These are phyloP conservation scores for Rhizoclosmatium globosum DNA, from an alignment of 192 early-diverging fungal genomes.

Conservation along the genomic window DNA sequence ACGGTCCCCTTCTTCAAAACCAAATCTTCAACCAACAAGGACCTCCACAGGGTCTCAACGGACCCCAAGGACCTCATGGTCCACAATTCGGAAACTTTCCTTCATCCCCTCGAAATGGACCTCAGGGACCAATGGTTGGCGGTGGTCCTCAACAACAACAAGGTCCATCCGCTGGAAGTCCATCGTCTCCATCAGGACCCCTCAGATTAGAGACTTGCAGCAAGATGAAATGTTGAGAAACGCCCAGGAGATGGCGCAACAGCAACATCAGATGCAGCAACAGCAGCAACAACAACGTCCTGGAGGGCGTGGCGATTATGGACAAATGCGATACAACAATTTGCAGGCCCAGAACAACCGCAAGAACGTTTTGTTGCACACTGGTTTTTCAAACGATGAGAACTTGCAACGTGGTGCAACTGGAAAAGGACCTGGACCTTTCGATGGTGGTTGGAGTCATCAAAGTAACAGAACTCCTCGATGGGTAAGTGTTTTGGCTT, in stretches of 20 bases:
- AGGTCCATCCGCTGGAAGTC: background rate
- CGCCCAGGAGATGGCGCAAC: slow-evolving; percentile 23
- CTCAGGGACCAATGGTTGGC: too few species aligned
- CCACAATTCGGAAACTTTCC: slow-evolving; percentile 14
- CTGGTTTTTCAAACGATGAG: slow-evolving; percentile 30
- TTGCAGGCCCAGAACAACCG: slow-evolving; percentile 17
- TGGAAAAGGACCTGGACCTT: slow-evolving; percentile 36
- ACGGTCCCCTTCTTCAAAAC: slow-evolving; percentile 13
- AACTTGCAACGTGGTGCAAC: slow-evolving; percentile 29
- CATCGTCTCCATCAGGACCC: too few species aligned
- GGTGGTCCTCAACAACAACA: background rate
- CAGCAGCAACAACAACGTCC: slow-evolving; percentile 27
- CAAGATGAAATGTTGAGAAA: slow-evolving; percentile 23
- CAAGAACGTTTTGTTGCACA: slow-evolving; percentile 33
- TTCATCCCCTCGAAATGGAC: background rate
- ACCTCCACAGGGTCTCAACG: too few species aligned
- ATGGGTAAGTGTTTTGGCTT: slow-evolving; percentile 27
- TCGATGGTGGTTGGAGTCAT: slow-evolving; percentile 38
- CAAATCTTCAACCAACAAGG: slow-evolving; percentile 30
- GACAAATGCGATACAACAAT: slow-evolving; percentile 41
- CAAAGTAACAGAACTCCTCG: slow-evolving; percentile 31
- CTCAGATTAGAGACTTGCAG: background rate
- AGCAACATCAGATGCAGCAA: slow-evolving; percentile 37
- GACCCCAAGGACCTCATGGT: too few species aligned
- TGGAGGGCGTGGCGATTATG: slow-evolving; percentile 36